Base-by-base conservation (phyloP, 139 green algal genomes). In the Tetradesmus obliquus region DNA sequence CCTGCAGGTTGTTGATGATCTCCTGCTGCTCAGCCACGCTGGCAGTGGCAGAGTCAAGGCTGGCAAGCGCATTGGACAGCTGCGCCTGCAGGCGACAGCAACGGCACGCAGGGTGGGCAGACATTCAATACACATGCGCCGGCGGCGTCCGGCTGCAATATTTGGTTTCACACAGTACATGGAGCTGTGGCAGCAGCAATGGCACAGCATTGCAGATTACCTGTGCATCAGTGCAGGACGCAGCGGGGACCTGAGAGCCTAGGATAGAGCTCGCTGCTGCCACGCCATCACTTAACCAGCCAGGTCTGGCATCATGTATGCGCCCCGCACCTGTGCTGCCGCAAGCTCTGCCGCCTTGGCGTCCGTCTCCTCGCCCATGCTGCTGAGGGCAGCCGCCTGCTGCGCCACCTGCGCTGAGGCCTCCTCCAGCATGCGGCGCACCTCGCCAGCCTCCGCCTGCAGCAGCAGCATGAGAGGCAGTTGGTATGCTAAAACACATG, bases 21-120 rank as follows among this genome's bases (percentile, higher is more conserved):
- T 82, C 89, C 55, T 91, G 53, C 89, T 94, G 92, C 66, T 94
- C 58, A n/a, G 74, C 86, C 12, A 95, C 82, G 13, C 3, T 87
- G 1, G 55, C 54, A 55, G 93, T 86, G 10, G 92, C 91, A 74
- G 71, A 60, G 53, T 90, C 86, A 17, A 90, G 22, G 71, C 86
- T 90, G 19, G 69, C 76, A 0, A 90, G n/a, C 53, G 86, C 86
- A 55, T 55, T 72, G 45, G 32, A n/a, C 10, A 90, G 69, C 86
- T 90, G 86, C 1, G 86, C 86, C 86, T 76, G 66, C 15, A 76
- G 66, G n/a, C n/a, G 15, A 74, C 57, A 24, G 66, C 12, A 20
- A 72, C 5, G 17, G 8, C 66, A 74, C 1, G 66, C 66, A 9
- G n/a, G 15, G 66, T 17, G 2, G 66, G 15, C 66, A 74, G 66